Conservation (phyloP, 129 eudicot genomes). For the Rutidosis leptorrhynchoides region DNA sequence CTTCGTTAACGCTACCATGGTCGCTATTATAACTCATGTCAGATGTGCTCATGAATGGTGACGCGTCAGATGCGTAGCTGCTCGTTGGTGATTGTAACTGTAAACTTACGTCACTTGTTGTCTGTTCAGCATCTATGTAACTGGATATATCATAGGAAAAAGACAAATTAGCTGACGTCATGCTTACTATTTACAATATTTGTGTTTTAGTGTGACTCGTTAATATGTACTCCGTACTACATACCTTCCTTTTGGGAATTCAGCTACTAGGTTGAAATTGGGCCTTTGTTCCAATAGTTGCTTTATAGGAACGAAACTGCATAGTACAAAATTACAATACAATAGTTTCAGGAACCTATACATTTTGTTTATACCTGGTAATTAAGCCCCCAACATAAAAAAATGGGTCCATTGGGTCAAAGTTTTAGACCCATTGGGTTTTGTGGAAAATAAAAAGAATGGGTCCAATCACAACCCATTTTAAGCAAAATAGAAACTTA, state of each 20-base stretch:
- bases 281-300: slow-evolving; percentile 64
- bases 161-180: too few species aligned
- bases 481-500: too few species aligned
- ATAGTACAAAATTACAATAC: slow-evolving; percentile 11
- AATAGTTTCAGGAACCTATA: neutral
- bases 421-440: too few species aligned
- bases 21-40: slow-evolving; percentile 67
- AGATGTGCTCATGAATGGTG: slow-evolving; percentile 41
- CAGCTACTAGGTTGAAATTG: slow-evolving; percentile 56
- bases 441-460: too few species aligned
- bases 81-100: slow-evolving; percentile 38
- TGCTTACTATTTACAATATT: too few species aligned
- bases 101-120: slow-evolving; percentile 48
- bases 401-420: too few species aligned
- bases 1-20: slow-evolving; percentile 64
- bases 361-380: too few species aligned
- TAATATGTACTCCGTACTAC: neutral
- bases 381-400: too few species aligned
- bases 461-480: too few species aligned
- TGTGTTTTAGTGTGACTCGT: too few species aligned
- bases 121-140: slow-evolving; percentile 54
- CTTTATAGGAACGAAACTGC: slow-evolving; percentile 62
- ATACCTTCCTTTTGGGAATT: slow-evolving; percentile 69
- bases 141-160: too few species aligned
- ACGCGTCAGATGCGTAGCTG: slow-evolving; percentile 46